Base-by-base conservation (phyloP, 139 green algal genomes). In the Zygnema circumcarinatum region DNA sequence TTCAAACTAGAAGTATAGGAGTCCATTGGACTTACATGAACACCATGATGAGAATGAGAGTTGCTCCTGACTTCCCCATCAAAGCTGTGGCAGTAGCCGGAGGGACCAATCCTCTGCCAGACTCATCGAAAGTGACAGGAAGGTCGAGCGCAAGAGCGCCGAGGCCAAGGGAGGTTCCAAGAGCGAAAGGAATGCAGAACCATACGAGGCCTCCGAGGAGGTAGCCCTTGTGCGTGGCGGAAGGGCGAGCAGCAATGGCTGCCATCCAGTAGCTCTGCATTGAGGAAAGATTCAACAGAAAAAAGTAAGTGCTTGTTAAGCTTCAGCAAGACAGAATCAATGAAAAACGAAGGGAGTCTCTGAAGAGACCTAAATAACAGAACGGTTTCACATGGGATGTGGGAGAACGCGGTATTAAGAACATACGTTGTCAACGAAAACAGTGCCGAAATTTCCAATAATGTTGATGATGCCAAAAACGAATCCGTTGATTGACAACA, bases 401-500 rank as follows among this genome's bases (percentile, higher is more conserved):
- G n/a, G n/a, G n/a, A n/a, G n/a, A n/a, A n/a, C n/a, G n/a, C n/a
- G n/a, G n/a, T n/a, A n/a, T n/a, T n/a, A n/a, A n/a, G n/a, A n/a
- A n/a, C n/a, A 79, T 35, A 86, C 81, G 35, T 87, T 87, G 84
- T 98, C 96, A 16, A 96, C 93, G 80, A 97, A 98, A n/a, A 98
- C 96, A 0, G 96, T 98, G 79, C 96, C 96, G 83, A 98, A 98
- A 93, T 96, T 96, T 80, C 96, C 95, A 53, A 98, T 95, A 85
- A 98, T 94, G 93, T 98, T 98, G 94, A 98, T 98, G 88, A 98
- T 94, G 38, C 96, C 96, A 68, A 98, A 98, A 90, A 98, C 94
- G 69, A 98, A 72, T 47, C 96, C 96, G 22, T 93, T 93, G 79
- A 94, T 88, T 72, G 91, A 96, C 40, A 96, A 94, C 95, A 98